Evolutionary conservation across 2,329 filamentous ascomycete genomes (phyloP).

Genomic region (Aspergillus eucalypticola): DNA sequence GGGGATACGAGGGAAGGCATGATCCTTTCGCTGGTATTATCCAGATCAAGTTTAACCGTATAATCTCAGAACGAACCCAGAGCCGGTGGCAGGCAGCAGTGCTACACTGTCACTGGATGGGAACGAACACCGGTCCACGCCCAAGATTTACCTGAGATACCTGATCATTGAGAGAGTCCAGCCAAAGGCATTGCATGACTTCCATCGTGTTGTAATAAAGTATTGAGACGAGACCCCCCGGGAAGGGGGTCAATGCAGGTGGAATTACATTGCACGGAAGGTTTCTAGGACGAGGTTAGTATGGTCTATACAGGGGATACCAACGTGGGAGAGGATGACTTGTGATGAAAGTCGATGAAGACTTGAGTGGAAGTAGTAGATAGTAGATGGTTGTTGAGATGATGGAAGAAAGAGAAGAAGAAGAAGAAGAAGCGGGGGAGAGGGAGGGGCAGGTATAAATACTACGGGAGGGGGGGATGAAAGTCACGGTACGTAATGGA

Average conservation of each 20-base stretch:
- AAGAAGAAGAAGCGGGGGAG: slow-evolving; percentile 16
- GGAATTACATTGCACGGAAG: slow-evolving; percentile 27
- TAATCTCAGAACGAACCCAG: slow-evolving; percentile 65
- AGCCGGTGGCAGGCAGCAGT: slow-evolving; percentile 7
- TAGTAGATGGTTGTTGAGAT: slow-evolving; percentile 3
- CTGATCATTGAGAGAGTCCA: slow-evolving; percentile 47
- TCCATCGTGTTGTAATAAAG: slow-evolving; percentile 27
- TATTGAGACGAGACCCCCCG: neutral
- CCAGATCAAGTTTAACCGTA: slow-evolving; percentile 97
- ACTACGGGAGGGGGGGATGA: slow-evolving; percentile 26
- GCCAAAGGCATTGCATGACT: slow-evolving; percentile 43
- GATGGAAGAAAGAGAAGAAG: neutral
- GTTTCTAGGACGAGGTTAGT: slow-evolving; percentile 17
- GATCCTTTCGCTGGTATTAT: slow-evolving; percentile 99
- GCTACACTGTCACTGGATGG: slow-evolving; percentile 15
- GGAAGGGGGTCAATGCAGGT: slow-evolving; percentile 10
- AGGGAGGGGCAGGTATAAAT: slow-evolving; percentile 38
- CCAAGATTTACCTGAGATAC: slow-evolving; percentile 50
- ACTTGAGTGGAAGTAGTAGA: neutral
- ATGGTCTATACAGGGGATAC: neutral
- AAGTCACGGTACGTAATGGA: neutral
- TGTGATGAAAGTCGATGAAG: slow-evolving; percentile 18
- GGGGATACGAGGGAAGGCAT: slow-evolving; percentile 65
- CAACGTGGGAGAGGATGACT: slow-evolving; percentile 20
- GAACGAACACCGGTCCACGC: slow-evolving; percentile 68